Evolutionary conservation across 805 yeast species (phyloP), one percentile per base, ranked within the genome.

Genomic region (Lachancea sp.): DNA sequence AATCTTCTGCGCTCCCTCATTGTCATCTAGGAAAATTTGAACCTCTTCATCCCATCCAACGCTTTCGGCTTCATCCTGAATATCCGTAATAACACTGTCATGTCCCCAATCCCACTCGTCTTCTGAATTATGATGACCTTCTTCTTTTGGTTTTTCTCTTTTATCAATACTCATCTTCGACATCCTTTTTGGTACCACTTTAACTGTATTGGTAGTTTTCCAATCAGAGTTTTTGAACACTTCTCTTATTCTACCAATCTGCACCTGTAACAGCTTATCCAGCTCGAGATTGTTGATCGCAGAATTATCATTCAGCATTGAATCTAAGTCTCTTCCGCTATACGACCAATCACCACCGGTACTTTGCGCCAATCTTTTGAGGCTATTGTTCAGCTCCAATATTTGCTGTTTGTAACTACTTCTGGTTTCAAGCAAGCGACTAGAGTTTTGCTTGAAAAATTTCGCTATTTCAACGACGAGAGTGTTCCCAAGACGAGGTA

Each of bases 101-200:
- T 48, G 49, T 24, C 47, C 48, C 60, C 60, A 55, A 5, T 39
- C 51, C 57, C 59, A 52, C 12, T 48, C 52, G 16, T 50, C 51
- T 3, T 41, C 45, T n/a, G 22, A 32, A 6, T 35, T 36, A 9
- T 32, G 31, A 8, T 18, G 22, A 11, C 23, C 24, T 8, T 28
- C 33, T 18, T 28, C 26, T 5, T 18, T 19, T 11, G 25, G 9
- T 11, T 9, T 29, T 8, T 7, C 30, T 26, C 18, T 26, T 5
- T n/a, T 13, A 5, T 12, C 39, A 3, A 21, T 4, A 2, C 7
- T 25, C 11, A 13, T 24, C 8, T 20, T 16, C 2, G 32, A 11
- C 3, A 18, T 4, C 15, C 8, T 22, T 8, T 22, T 22, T 13
- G 16, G 31, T 32, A 35, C 16, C 17, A 37, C 18, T 1, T 24